Base-by-base conservation (phyloP, 345 rosid species). In the Eucalyptus curtisii region DNA sequence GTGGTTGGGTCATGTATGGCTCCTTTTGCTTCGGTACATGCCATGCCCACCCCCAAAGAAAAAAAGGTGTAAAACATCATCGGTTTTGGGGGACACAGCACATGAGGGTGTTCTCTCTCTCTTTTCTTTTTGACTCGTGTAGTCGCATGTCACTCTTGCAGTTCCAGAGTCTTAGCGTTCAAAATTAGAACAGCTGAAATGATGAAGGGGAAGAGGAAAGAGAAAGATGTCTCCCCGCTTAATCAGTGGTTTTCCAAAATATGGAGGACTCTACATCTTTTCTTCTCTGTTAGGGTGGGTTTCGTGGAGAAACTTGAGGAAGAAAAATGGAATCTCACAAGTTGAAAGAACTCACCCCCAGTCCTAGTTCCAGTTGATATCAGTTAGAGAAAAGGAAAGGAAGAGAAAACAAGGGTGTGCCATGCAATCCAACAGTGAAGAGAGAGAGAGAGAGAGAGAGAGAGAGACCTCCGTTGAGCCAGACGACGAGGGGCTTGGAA, bases 381-480 rank as follows among this genome's bases (percentile, higher is more conserved):
- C 66, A 31, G 47, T 50, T 24, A 6, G 64, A 64, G 52, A 87
- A 17, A 48, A 16, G 49, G 24, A 49, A 37, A 80, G 31, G 52
- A 47, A 66, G 53, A 66, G 85, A 19, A 25, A 10, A 15, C 7
- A 15, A 42, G 47, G 4, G 86, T 12, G 66, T 47, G 66, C 55
- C 48, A 45, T 71, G 27, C 49, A 49, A 55, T 76, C 25, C 82
- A 40, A 76, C 82, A 76, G 66, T 44, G 6, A 33, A 33, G 30
- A 25, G 27, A 82, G 64, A 81, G 47, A 87, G 87, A 31, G 64
- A 59, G 52, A 33, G 59, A 86, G 20, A 24, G 89, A 45, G 59
- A 88, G 57, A 86, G 17, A 27, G 49, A 85, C 99, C 99, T 94
- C 99, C 99, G 90, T 98, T 98, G 86, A 98, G 99, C 99, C 99